Conservation (phyloP, 495 filamentous ascomycete genomes). For the Penicillium roqueforti region DNA sequence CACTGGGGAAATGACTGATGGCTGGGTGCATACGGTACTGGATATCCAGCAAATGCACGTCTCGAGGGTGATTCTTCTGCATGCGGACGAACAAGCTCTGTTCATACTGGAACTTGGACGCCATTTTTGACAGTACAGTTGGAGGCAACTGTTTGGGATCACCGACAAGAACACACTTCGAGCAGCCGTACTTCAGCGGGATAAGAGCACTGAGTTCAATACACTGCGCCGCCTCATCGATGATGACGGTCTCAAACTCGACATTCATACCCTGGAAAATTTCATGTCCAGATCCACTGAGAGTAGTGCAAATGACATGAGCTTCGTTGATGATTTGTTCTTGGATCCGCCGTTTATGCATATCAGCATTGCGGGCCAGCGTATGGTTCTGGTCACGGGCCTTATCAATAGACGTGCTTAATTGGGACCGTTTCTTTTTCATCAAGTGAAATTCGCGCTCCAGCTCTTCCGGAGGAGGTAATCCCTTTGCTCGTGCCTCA, state of each 20-base stretch:
- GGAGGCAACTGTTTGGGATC: conserved; percentile 96
- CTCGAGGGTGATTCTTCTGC: conserved; percentile 82
- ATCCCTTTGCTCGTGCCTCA: conserved; percentile 58
- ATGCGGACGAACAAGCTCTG: conserved; percentile 97
- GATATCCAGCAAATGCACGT: conserved; percentile 91
- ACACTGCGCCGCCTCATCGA: conserved; percentile 97
- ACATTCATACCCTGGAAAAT: conserved; percentile 94
- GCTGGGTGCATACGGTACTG: conserved; percentile 99
- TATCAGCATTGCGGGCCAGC: conserved; percentile 71
- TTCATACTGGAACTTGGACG: conserved; percentile 90
- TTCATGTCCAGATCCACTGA: conserved; percentile 93
- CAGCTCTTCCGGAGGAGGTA: conserved; percentile 57
- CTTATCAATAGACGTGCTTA: conserved; percentile 78
- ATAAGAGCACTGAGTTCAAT: conserved; percentile 96
- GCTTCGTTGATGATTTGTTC: conserved; percentile 86
- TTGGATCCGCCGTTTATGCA: conserved; percentile 77
- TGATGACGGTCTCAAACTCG: conserved; percentile 97
- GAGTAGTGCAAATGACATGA: conserved; percentile 90
- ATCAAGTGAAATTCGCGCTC: conserved; percentile 70
- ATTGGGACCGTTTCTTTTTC: conserved; percentile 68
- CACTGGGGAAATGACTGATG: conserved; percentile 84
- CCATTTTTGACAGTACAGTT: conserved; percentile 89
- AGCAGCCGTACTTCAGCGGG: conserved; percentile 93
- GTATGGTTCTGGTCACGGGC: conserved; percentile 79
- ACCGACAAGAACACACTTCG: conserved; percentile 94